Evolutionary conservation across 768 basidiomycete species (phyloP), one percentile per base, ranked within the genome.

Genomic region (Boletus speciosus): DNA sequence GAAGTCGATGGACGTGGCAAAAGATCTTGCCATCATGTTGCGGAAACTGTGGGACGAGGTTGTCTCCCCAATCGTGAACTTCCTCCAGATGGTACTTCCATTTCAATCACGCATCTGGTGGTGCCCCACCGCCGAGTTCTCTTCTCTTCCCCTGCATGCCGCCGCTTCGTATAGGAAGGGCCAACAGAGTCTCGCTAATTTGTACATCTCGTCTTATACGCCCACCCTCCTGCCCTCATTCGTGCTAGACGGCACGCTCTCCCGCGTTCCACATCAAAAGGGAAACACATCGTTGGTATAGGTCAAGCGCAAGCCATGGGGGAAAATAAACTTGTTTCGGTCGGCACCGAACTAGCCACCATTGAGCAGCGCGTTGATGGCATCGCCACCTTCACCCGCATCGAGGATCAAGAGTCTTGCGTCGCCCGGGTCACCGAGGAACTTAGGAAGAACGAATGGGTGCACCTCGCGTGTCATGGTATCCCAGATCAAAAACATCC

Each of bases 381-480:
- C 16, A 32, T 35, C 3, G 43, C 44, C 6, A 40, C 39, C 2
- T 41, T 55, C 44, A 53, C 25, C 2, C 25, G 27, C 16, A 36
- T 55, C 27, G 55, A 56, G 14, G 54, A 19, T 2, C n/a, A n/a
- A 6, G 51, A 35, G 5, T 46, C 51, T 8, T 36, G 19, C 6
- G 36, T 36, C 2, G 10, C 31, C 9, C 31, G 31, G n/a, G 55
- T 65, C 2, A n/a, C 51, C 0, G 34, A 54, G 5, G 48, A 38
- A 14, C 44, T 47, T 1, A 5, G 44, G 11, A 35, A 41, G 25
- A 29, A 16, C 27, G n/a, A 45, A 1, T 69, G 66, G 67, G 62
- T 62, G 2, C 68, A 69, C 34, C 51, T 69, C n/a, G 61, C 64
- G 0, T 69, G 67, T 27, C 68, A 69, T 32, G 67, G 62, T 10